Evolutionary conservation across 2,329 filamentous ascomycete species (phyloP).

Genomic region (Diaporthe vaccinii): DNA sequence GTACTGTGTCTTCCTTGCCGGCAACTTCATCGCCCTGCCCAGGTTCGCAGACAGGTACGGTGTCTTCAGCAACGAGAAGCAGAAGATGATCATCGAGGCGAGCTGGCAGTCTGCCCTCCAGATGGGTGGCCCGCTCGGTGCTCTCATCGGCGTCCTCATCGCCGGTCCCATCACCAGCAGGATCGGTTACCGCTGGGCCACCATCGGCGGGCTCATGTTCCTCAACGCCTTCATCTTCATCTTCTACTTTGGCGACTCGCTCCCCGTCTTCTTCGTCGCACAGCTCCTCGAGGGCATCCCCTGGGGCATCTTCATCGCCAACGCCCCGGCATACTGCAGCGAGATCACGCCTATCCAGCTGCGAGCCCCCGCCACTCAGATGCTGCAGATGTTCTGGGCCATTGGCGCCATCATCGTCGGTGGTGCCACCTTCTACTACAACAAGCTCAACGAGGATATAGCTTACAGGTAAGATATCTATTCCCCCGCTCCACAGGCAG

Average conservation of each 20-base stretch:
- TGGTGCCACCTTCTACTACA: slow-evolving; percentile 68
- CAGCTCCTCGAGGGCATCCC: slow-evolving; percentile 74
- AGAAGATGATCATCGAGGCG: slow-evolving; percentile 58
- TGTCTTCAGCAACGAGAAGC: slow-evolving; percentile 48
- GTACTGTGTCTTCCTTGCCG: slow-evolving; percentile 73
- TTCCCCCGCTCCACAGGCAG: not conserved
- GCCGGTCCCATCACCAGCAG: slow-evolving; percentile 71
- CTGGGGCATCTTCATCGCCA: slow-evolving; percentile 77
- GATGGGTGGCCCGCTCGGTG: slow-evolving; percentile 68
- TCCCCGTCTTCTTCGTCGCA: slow-evolving; percentile 61
- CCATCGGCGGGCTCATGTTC: slow-evolving; percentile 66
- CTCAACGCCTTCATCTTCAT: slow-evolving; percentile 71
- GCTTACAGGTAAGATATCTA: slow-evolving; percentile 59
- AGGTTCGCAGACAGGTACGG: slow-evolving; percentile 63
- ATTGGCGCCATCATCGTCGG: slow-evolving; percentile 73
- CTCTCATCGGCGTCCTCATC: slow-evolving; percentile 70
- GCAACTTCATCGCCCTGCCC: slow-evolving; percentile 67
- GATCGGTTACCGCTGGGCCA: slow-evolving; percentile 72
- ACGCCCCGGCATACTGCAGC: slow-evolving; percentile 72
- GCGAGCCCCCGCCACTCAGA: slow-evolving; percentile 70
- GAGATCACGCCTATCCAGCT: slow-evolving; percentile 73
- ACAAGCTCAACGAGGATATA: slow-evolving; percentile 48
- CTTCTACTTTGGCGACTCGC: slow-evolving; percentile 60
- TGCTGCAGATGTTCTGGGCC: slow-evolving; percentile 77
- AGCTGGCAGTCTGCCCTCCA: slow-evolving; percentile 72